Evolutionary conservation across 2,329 filamentous ascomycete species (phyloP), one percentile per base, ranked within the genome.

Genomic region (Phyllosticta paracitricarpa): DNA sequence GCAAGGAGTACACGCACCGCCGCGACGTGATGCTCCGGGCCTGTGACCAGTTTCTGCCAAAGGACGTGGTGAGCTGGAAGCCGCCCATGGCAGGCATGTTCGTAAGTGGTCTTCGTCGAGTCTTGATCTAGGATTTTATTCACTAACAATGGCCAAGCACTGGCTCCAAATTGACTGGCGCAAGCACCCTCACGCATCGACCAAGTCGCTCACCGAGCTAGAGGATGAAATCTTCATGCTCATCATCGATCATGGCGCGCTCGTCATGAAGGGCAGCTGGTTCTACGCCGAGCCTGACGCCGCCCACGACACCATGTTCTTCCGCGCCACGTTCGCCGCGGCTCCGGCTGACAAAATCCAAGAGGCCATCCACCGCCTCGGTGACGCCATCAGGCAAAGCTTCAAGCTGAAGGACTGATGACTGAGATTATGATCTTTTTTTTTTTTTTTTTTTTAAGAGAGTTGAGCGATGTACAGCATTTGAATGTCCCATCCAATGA

Each of bases 61-160:
- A 72, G 25, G 86, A 89, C 24, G 79, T 97, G 35, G 88, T 91
- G 19, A 85, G 80, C 72, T 97, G 92, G 91, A 82, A 79, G 26
- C 83, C 89, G 0, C 92, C 93, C 0, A 82, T 82, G 62, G 90
- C 92, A 0, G 93, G 93, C 71, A 99, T 99, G 94, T 99, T 99
- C 82, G 88, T 90, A 76, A 81, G 87, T 85, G 48, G 59, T 56
- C 28, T 40, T 17, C 17, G n/a, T 26, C 9, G 17, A n/a, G 58
- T 52, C 53, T 12, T 12, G 55, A 14, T 59, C 54, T 35, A 17
- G 60, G n/a, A 57, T 28, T 26, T 48, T n/a, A 40, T 55, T 66
- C 59, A 64, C 61, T 51, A 26, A 28, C 26, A 54, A 25, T 22
- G 2, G 14, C 17, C 55, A 12, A 87, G 84, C 81, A 89, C 70